A percentile compares a stretch with the other conserved stretches of the same genome.
These are phyloP conservation scores for Plasmopara viticola DNA, from an alignment of 352 stramenopile genomes.

Conservation along the genomic window DNA sequence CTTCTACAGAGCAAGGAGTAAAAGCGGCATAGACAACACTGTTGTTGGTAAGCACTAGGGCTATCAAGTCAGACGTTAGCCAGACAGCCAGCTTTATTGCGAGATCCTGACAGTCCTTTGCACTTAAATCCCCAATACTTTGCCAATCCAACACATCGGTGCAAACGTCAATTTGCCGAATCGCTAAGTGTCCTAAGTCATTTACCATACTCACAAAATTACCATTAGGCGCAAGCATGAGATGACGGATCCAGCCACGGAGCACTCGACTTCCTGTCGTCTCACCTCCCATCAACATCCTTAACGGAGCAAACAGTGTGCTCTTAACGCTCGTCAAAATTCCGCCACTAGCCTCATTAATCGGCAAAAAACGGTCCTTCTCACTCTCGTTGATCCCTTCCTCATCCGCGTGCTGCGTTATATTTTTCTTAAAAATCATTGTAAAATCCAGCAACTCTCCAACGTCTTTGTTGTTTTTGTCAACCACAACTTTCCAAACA, in stretches of 20 bases:
- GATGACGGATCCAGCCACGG: slow-evolving; percentile 29
- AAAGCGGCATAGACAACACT: slow-evolving; percentile 19
- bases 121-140: slow-evolving; percentile 13
- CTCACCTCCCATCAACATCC: slow-evolving; percentile 34
- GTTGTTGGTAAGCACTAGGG: slow-evolving; percentile 16
- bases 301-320: slow-evolving; percentile 28
- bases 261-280: slow-evolving; percentile 13
- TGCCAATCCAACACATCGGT: slow-evolving; percentile 56
- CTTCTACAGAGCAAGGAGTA: slow-evolving; percentile 9
- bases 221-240: slow-evolving; percentile 43
- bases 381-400: slow-evolving; percentile 1
- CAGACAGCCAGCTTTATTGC: slow-evolving; percentile 19
- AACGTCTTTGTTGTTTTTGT: slow-evolving; percentile 30
- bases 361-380: background rate
- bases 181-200: slow-evolving; percentile 29
- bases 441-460: slow-evolving; percentile 62
- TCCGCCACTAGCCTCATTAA: slow-evolving; percentile 9
- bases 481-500: slow-evolving; percentile 43
- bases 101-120: background rate
- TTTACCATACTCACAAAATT: slow-evolving; percentile 55
- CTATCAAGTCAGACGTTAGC: slow-evolving; percentile 21
- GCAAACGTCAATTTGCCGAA: slow-evolving; percentile 61
- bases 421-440: slow-evolving; percentile 42
- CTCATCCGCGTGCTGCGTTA: background rate
- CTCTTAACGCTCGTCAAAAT: slow-evolving; percentile 23